A percentile compares a stretch with the other conserved stretches of the same genome.
Conservation (phyloP, 2,329 filamentous ascomycete species). For the Parascedosporium putredinis region DNA sequence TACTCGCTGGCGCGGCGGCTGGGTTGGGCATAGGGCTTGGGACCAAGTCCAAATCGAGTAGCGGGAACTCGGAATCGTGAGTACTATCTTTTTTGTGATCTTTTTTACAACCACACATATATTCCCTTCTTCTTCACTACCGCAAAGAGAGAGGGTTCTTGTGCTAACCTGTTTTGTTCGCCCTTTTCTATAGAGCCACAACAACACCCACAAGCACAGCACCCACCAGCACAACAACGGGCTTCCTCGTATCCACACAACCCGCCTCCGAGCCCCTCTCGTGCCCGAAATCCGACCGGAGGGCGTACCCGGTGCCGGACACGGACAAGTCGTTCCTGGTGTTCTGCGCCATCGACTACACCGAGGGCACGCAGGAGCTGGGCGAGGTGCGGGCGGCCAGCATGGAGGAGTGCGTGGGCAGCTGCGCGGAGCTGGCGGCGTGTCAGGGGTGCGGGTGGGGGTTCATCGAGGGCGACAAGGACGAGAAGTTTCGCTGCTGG, state of each 20-base stretch:
- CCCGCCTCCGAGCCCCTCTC: conserved; percentile 14
- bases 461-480: conserved; percentile 26
- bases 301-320: conserved; percentile 29
- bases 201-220: conserved; percentile 13
- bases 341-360: conserved; percentile 36
- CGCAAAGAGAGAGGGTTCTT: no score
- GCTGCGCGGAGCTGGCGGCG: conserved; percentile 28
- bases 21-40: conserved; percentile 30
- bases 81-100: neutral
- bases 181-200: conserved; percentile 3
- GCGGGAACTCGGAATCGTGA: neutral
- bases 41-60: conserved; percentile 12
- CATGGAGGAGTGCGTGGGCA: conserved; percentile 33
- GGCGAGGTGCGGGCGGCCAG: conserved; percentile 25
- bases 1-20: conserved; percentile 25
- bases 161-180: no score
- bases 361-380: conserved; percentile 22
- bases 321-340: conserved; percentile 32
- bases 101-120: no score
- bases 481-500: conserved; percentile 29
- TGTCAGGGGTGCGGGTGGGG: conserved; percentile 37
- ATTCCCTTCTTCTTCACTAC: no score
- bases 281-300: conserved; percentile 34
- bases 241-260: conserved; percentile 14
- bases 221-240: conserved; percentile 15